phyloP scores from a whole-genome alignment of 352 stramenopile genomes.

The Phytophthora cryptogea region DNA sequence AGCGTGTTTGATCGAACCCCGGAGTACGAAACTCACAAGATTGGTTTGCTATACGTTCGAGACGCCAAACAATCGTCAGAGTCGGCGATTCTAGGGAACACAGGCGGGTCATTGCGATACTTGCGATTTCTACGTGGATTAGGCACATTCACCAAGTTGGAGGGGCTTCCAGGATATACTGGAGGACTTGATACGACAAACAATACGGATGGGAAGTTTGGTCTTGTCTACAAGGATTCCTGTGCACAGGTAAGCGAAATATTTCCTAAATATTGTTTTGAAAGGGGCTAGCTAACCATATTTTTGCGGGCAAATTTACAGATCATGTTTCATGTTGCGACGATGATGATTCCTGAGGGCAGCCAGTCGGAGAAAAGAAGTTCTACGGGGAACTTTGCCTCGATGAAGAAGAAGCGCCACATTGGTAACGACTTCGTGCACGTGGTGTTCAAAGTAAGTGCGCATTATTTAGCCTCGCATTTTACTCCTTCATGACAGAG shows the following conservation, averaged over 20 bases:
- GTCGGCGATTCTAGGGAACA: constrained; percentile 69
- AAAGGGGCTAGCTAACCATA: not conserved
- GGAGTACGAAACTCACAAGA: constrained; percentile 87
- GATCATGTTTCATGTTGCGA: constrained; percentile 89
- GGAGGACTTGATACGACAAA: constrained; percentile 75
- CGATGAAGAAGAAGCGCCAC: constrained; percentile 87
- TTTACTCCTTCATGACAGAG: no score
- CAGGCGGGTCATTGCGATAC: constrained; percentile 77
- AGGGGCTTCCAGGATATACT: constrained; percentile 68
- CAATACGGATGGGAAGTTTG: constrained; percentile 78
- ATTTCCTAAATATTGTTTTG: not conserved
- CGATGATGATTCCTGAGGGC: constrained; percentile 67
- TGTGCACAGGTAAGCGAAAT: constrained; percentile 55
- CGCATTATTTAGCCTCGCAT: not conserved
- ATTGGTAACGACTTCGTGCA: constrained; percentile 91
- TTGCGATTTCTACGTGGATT: constrained; percentile 73
- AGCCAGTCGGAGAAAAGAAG: not conserved
- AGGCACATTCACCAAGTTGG: constrained; percentile 67
- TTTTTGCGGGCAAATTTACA: constrained; percentile 29
- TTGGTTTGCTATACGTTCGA: constrained; percentile 79
- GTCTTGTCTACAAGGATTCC: constrained; percentile 70
- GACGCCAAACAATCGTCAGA: constrained; percentile 63
- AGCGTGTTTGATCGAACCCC: constrained; percentile 83
- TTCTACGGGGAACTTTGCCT: constrained; percentile 19
- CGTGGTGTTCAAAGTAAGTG: constrained; percentile 75